These are phyloP conservation scores for Annona cherimola DNA, from an alignment of 164 flowering plant genomes.

Conservation along the genomic window DNA sequence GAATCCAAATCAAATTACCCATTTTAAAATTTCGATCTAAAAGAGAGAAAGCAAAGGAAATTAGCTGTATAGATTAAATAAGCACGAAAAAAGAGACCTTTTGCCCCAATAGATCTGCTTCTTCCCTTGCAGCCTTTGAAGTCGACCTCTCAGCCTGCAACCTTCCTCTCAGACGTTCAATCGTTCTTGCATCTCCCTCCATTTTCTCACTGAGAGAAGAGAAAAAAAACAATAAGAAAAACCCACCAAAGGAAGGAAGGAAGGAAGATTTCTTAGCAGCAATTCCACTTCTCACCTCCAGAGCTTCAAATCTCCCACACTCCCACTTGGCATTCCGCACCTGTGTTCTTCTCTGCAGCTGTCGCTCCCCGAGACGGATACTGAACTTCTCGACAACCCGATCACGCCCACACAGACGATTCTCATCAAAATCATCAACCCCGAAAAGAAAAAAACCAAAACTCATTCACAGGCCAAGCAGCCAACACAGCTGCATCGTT, in stretches of 20 bases:
- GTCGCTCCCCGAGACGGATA: constrained; percentile 1
- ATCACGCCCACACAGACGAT: background rate
- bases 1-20: background rate
- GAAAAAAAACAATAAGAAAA: background rate
- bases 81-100: constrained; percentile 34
- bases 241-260: background rate
- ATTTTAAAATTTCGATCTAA: too few relatives aligned
- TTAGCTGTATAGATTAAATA: background rate
- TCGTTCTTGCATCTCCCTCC: constrained; percentile 40
- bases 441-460: background rate
- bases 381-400: constrained; percentile 6
- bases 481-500: background rate
- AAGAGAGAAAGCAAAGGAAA: background rate
- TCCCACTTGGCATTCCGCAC: constrained; percentile 14
- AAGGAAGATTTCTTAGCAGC: background rate
- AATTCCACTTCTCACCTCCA: constrained; percentile 30
- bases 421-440: background rate
- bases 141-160: constrained; percentile 72
- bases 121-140: constrained; percentile 58
- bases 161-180: constrained; percentile 83
- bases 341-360: constrained; percentile 3
- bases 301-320: constrained; percentile 21
- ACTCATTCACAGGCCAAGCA: background rate
- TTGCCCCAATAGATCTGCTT: constrained; percentile 44
- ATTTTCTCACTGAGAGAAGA: constrained; percentile 34